Conservation (phyloP, 2,329 filamentous ascomycete species). For the Phyllosticta capitalensis region DNA sequence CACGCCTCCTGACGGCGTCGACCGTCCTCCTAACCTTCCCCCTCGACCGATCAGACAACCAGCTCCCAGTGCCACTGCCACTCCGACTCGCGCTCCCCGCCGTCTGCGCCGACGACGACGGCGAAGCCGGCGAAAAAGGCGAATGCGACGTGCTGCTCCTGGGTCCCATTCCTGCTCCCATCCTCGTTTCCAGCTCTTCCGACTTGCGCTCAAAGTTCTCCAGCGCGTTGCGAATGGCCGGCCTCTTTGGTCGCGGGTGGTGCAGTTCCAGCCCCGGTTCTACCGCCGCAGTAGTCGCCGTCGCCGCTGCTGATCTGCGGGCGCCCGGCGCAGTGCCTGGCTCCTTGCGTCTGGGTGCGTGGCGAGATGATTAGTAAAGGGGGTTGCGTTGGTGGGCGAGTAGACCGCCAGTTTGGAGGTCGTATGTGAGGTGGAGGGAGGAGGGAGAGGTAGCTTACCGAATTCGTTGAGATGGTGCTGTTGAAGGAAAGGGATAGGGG, state of each 20-base stretch:
- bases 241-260: background rate
- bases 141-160: no score
- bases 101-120: background rate
- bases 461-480: background rate
- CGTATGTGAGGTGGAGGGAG: background rate
- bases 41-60: background rate
- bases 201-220: background rate
- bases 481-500: background rate
- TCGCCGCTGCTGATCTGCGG: background rate
- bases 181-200: background rate
- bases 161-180: no score
- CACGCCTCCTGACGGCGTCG: background rate
- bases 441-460: background rate
- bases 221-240: background rate
- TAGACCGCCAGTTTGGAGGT: background rate
- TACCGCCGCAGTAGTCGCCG: no score
- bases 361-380: background rate
- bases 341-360: background rate
- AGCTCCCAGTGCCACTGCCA: background rate
- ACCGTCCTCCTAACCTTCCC: background rate
- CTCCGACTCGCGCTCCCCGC: background rate
- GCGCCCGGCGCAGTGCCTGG: background rate
- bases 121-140: background rate
- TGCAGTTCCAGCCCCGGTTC: background rate
- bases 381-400: background rate